Evolutionary conservation across 139 green algal species (phyloP), one percentile per base, ranked within the genome.

Genomic region (Chlorella sp.): DNA sequence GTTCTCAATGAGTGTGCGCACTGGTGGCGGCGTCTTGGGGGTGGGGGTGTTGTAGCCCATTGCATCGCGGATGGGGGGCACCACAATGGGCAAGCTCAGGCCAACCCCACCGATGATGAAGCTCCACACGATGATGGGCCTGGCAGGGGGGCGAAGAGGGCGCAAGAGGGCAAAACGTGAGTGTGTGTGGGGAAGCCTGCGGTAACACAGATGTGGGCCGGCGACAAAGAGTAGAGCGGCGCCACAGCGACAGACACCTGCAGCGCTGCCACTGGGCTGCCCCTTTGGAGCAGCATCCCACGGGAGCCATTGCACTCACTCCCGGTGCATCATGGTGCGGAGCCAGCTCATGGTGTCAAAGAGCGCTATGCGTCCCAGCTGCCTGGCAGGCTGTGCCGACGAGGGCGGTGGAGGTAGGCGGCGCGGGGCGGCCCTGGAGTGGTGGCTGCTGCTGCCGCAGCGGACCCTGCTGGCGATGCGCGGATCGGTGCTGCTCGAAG

Each of bases 41-140:
- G 57, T 42, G 61, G 87, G 69, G 11, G 40, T n/a, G 61, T 71
- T 71, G 40, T 90, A 93, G 22, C 91, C 91, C n/a, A 93, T 40
- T 19, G 80, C 73, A 18, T 95, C 90, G 18, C 93, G 88, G 11
- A 95, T 91, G 15, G 93, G 93, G 0, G 93, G 93, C 30, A 95
- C 92, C 9, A 95, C 86, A 11, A 95, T 37, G 0, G 93, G 93
- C 40, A 94, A 26, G 19, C 71, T 81, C 28, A 95, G 76, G n/a
- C 93, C 93, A 36, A 92, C 66, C 32, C 91, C 89, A 32, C 91
- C 91, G 11, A 95, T 95, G 30, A 95, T 89, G 40, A 92, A 93
- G 32, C 78, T 91, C 93, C 93, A 95, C 22, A 93, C 68, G 24
- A 95, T 93, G n/a, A 95, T 92, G 0, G 93, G 93, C 64, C 24